Base-by-base conservation (phyloP, 2,329 filamentous ascomycete species). In the Pseudogymnoascus sp. region DNA sequence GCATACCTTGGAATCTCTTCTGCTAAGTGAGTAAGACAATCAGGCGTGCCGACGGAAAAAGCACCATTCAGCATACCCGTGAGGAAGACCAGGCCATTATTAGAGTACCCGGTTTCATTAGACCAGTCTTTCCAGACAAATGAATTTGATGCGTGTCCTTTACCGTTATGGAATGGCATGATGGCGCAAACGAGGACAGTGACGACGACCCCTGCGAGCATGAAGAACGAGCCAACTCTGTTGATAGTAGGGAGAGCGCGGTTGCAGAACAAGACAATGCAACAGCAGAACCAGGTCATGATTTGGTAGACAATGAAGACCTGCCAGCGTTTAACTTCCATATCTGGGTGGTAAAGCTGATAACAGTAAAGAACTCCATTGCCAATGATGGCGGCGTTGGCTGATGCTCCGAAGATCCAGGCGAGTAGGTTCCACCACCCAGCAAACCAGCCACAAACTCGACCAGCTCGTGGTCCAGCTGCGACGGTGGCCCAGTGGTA, bases 21-120 rank as follows among this genome's bases (percentile, higher is more conserved):
- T 0, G 85, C 83, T 43, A 89, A 72, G 71, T 89, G 87, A 1
- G 83, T 83, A 1, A 85, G 83, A 60, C 85, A 83, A 70, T 90
- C 88, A 0, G 86, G 83, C 1, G 84, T 83, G 6, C 87, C 88
- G 10, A 90, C 83, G 51, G 84, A 83, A 71, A 85, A 90, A 2
- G 87, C 87, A 10, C 86, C 88, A 69, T 90, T 90, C 14, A 87
- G 76, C 79, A 86, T 84, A 16, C 84, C 84, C 1, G 80, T 77
- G 6, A 84, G 77, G 66, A 87, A 87, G 11, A 83, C 83, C 60
- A 86, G 82, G 4, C 83, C 82, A 63, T 84, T 75, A 62, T 77
- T 81, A 1, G 67, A 68, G 68, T 76, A 81, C 0, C 79, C 79
- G 0, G 79, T 78, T 62, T 75, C 71, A 64, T 81, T 81, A 10